Base-by-base conservation (phyloP, 208 protist species). In the Leishmania amazonensis region DNA sequence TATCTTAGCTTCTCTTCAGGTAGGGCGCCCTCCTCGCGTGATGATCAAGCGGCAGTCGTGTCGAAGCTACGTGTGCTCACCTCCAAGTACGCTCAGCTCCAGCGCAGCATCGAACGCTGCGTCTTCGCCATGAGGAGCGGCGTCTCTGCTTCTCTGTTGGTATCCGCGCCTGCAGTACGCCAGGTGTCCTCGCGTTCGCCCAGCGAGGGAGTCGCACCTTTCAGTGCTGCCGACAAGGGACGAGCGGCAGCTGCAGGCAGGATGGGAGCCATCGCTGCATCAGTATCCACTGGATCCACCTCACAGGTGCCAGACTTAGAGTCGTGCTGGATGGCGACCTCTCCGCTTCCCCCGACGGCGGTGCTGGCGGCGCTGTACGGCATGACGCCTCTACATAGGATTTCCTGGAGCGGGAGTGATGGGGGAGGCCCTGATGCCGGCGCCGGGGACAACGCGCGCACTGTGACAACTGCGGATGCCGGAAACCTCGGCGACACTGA, bases 311-410 rank as follows among this genome's bases (percentile, higher is more conserved):
- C 80, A 40, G 84, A 91, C 51, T 57, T 89, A 7, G 88, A 86
- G 60, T 76, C 81, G 19, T 83, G 82, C 45, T 88, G 86, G 83
- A 15, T 47, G 62, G 47, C 76, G 35, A 89, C 88, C 2, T 81
- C 90, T 31, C 92, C 90, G 40, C 13, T 92, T 21, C 85, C 89
- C 40, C 90, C 92, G 42, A 92, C 90, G 19, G 89, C 89, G 38
- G 90, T 89, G 40, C 31, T 94, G 9, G 84, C 92, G n/a, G 86
- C 89, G 54, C 78, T 89, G 65, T 90, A 90, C 72, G 81, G 89
- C 9, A 60, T 90, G 31, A 79, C 87, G 3, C 84, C 84, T 3
- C 65, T 95, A 28, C 79, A 87, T 45, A 60, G 60, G 1, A 74
- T 71, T 11, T 81, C 73, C 47, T 74, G 35, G 70, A 49, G 70